Percentiles rank a stretch among this genome's conserved stretches.
phyloP scores from a whole-genome alignment of 345 rosid genomes.

The Gossypium mustelinum region DNA sequence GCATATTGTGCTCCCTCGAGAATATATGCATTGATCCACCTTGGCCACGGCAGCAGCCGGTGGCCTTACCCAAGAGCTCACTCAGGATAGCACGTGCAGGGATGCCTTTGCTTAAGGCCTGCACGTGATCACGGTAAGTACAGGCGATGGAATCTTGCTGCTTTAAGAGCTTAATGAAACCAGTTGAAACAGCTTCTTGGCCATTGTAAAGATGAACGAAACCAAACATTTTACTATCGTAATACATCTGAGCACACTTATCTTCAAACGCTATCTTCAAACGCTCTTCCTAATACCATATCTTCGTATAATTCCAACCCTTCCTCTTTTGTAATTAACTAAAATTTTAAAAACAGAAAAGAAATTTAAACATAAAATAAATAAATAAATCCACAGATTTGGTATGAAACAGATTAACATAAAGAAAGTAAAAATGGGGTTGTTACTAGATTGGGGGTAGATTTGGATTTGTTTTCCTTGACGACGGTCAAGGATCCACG shows the following conservation, averaged over 20 bases:
- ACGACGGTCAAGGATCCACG: not conserved
- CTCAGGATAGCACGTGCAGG: slow-evolving; percentile 80
- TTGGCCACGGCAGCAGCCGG: slow-evolving; percentile 82
- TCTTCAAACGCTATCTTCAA: slow-evolving; percentile 77
- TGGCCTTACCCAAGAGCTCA: slow-evolving; percentile 73
- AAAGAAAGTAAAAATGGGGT: not conserved
- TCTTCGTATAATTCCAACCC: slow-evolving; percentile 70
- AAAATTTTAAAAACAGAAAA: not conserved
- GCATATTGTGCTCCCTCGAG: slow-evolving; percentile 75
- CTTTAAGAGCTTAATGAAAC: slow-evolving; percentile 65
- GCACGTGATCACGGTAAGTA: slow-evolving; percentile 81
- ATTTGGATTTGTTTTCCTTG: slow-evolving; percentile 42
- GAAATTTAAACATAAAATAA: not conserved
- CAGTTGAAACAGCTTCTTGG: slow-evolving; percentile 78
- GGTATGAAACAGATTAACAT: not conserved
- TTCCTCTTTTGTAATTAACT: slow-evolving; percentile 69
- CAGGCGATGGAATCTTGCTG: slow-evolving; percentile 56
- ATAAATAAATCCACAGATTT: not conserved
- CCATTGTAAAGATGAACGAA: slow-evolving; percentile 82
- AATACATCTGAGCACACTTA: slow-evolving; percentile 90
- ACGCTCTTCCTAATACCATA: slow-evolving; percentile 67
- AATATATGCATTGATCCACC: slow-evolving; percentile 92
- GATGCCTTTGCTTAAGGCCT: slow-evolving; percentile 77
- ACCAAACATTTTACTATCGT: slow-evolving; percentile 78
- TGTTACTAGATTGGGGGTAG: slow-evolving; percentile 38